A percentile compares a stretch with the other conserved stretches of the same genome.
These are phyloP conservation scores for Aspergillus ustus DNA, from an alignment of 2,329 filamentous ascomycete genomes.

Conservation along the genomic window DNA sequence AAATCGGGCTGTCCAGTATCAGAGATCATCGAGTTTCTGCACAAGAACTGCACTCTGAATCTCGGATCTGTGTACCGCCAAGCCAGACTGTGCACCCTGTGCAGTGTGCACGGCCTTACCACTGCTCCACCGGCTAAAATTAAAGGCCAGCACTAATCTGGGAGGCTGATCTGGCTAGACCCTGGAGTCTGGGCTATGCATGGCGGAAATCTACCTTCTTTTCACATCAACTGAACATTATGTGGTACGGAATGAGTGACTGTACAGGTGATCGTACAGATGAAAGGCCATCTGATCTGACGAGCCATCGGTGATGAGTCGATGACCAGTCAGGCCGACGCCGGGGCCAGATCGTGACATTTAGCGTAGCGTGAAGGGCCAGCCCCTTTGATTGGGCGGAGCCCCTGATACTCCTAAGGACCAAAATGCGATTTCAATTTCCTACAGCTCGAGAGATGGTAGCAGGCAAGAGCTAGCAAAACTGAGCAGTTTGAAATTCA, in stretches of 20 bases:
- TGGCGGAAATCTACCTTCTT: not conserved
- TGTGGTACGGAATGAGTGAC: not conserved
- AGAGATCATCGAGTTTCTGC: not conserved
- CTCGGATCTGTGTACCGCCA: not conserved
- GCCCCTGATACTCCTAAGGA: conserved; percentile 1
- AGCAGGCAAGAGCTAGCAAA: not conserved
- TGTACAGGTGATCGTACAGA: not conserved
- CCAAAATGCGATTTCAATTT: not conserved
- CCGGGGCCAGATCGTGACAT: not conserved
- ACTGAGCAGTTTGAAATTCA: not conserved
- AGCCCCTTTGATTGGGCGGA: not conserved
- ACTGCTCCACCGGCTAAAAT: conserved; percentile 14
- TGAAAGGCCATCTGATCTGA: not conserved
- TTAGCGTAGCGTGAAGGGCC: not conserved
- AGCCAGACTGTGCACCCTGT: conserved; percentile 8
- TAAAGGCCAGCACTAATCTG: conserved; percentile 5
- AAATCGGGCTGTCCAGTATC: not conserved
- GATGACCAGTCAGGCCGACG: not conserved
- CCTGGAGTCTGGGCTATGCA: not conserved
- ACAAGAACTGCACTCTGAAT: not conserved
- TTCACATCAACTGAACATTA: not conserved
- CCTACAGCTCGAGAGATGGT: not conserved
- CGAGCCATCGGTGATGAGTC: not conserved
- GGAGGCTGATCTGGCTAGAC: conserved; percentile 1
- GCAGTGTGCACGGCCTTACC: not conserved